phyloP scores from a whole-genome alignment of 2,329 filamentous ascomycete species.

The Macrophomina pseudophaseolina region DNA sequence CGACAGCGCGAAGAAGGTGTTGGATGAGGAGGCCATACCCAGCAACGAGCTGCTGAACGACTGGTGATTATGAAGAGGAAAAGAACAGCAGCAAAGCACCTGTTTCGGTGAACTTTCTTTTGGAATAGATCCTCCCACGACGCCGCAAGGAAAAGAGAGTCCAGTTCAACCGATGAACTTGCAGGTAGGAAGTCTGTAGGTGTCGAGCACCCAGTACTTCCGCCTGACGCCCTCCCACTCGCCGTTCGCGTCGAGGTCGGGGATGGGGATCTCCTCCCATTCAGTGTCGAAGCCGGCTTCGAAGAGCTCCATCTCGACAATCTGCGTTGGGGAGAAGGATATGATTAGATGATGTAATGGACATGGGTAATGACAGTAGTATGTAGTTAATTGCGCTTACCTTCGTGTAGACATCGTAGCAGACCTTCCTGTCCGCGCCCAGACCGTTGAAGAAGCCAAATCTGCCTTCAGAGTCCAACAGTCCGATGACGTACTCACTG shows the following conservation, averaged over 20 bases:
- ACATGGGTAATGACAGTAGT: constrained; percentile 12
- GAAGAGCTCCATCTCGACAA: constrained; percentile 86
- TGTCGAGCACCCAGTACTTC: constrained; percentile 86
- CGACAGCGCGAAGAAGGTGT: constrained; percentile 49
- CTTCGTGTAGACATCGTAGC: constrained; percentile 94
- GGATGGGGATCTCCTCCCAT: constrained; percentile 79
- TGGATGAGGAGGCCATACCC: constrained; percentile 42
- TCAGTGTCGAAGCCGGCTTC: constrained; percentile 90
- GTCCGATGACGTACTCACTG: constrained; percentile 78
- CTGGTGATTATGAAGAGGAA: constrained; percentile 31
- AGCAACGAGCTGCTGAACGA: constrained; percentile 39
- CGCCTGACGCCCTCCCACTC: constrained; percentile 90
- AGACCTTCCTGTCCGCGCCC: constrained; percentile 88
- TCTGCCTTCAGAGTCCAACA: constrained; percentile 67
- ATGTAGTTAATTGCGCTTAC: constrained; percentile 41
- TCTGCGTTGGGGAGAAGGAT: constrained; percentile 32
- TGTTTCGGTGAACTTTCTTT: constrained; percentile 3
- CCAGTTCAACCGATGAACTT: constrained; percentile 68
- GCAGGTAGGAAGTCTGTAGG: constrained; percentile 75
- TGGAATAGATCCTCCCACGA: not conserved
- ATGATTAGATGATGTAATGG: constrained; percentile 3
- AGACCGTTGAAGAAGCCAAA: constrained; percentile 76
- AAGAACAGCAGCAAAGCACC: not conserved
- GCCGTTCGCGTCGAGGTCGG: constrained; percentile 70
- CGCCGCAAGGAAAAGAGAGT: not conserved